phyloP scores from a whole-genome alignment of 257 asterid species.

The Salvia hispanica region DNA sequence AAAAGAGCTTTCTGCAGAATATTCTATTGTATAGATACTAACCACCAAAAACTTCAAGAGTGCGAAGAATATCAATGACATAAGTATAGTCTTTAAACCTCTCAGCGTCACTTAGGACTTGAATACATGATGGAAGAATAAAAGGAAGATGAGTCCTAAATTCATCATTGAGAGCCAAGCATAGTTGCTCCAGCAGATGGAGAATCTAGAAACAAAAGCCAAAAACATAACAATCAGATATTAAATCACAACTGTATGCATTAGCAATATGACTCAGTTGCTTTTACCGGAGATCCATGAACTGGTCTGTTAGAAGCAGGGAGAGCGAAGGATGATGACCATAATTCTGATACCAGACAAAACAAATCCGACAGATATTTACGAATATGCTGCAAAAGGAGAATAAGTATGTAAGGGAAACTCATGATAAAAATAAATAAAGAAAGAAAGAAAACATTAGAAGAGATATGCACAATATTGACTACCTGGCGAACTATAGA shows the following conservation, averaged over 20 bases:
- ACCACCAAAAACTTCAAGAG: conserved; percentile 98
- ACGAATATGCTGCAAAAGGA: conserved; percentile 85
- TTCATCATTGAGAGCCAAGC: conserved; percentile 99
- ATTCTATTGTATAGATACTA: conserved; percentile 39
- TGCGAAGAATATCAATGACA: conserved; percentile 80
- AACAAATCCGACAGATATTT: conserved; percentile 88
- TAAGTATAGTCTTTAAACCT: conserved; percentile 84
- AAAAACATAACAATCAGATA: conserved; percentile 26
- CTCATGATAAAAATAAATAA: conserved; percentile 27
- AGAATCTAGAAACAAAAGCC: conserved; percentile 62
- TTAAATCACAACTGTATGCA: conserved; percentile 9
- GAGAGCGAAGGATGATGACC: conserved; percentile 90
- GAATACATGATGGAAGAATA: conserved; percentile 92
- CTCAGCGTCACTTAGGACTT: conserved; percentile 96
- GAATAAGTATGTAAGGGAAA: conserved; percentile 33
- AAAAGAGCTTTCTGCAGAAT: conserved; percentile 28
- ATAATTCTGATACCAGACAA: conserved; percentile 81
- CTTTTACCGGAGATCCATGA: conserved; percentile 85
- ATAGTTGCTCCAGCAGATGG: conserved; percentile 98
- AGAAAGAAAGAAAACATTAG: background rate
- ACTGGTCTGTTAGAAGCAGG: conserved; percentile 78
- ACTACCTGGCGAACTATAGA: conserved; percentile 93
- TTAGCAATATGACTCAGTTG: conserved; percentile 21
- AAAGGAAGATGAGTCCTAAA: conserved; percentile 85
- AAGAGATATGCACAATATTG: conserved; percentile 25